Evolutionary conservation across 371 early-diverging fungal species (phyloP), one percentile per base, ranked within the genome.

Genomic region (Cokeromyces recurvatus): DNA sequence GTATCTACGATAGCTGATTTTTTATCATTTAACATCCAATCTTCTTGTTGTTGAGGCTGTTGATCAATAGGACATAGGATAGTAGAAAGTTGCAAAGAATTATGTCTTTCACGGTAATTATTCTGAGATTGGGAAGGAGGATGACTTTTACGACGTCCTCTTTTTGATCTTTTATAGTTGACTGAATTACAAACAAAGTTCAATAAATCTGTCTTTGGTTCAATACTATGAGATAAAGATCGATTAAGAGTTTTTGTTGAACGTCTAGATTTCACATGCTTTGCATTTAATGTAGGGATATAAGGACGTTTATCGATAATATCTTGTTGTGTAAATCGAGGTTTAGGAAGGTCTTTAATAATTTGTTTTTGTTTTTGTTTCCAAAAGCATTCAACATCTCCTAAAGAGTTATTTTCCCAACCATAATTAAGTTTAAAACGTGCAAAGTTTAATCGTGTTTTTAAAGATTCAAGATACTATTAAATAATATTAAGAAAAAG

Each of bases 321-420:
- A 39, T 71, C 64, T 40, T 55, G 62, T 38, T 71, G 71, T n/a
- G 71, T 71, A 27, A 71, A 64, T 32, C 71, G 56, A 22, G 71
- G 71, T 35, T 46, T 66, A 3, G 71, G 71, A 39, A 71, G 46
- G 16, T 51, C 56, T 37, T 57, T 54, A 23, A 61, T 48, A 5
- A 51, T 29, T 39, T 57, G 43, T 8, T 51, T 50, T 38, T 66
- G 71, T 22, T 51, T 40, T 22, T 64, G 46, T 47, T 64, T 66
- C 71, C 71, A 71, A 39, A 62, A 46, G 22, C 43, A 39, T 43
- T 71, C 71, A 5, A 71, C 62, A 38, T 71, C 71, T 9, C 43
- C 19, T 20, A 71, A 40, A 7, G 64, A 59, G 32, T 43, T 64
- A 10, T 48, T 59, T 41, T 66, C 62, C 71, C 71, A 71, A 14